Conservation (phyloP, 257 asterid genomes). For the Verbena officinalis region DNA sequence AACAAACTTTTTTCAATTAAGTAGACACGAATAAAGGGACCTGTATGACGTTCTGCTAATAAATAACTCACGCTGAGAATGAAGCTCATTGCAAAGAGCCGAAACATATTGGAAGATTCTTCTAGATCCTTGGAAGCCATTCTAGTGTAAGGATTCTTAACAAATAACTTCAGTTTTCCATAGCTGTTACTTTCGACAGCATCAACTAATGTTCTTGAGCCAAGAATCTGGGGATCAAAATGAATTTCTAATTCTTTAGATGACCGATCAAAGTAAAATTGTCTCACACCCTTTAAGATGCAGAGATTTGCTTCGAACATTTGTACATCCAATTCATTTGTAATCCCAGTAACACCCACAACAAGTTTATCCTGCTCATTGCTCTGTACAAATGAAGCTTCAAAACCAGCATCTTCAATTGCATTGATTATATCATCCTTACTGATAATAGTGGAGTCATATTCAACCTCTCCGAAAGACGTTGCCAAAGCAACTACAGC, state of each 20-base stretch:
- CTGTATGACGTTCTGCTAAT: conserved; percentile 14
- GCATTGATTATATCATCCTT: conserved; percentile 80
- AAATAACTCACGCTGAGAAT: conserved; percentile 78
- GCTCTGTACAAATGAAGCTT: conserved; percentile 92
- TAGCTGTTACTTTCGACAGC: conserved; percentile 67
- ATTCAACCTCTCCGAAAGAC: conserved; percentile 91
- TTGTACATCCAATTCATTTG: conserved; percentile 68
- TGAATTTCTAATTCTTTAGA: conserved; percentile 70
- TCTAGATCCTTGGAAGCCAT: conserved; percentile 85
- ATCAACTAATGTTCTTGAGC: conserved; percentile 82
- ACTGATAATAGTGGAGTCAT: conserved; percentile 65
- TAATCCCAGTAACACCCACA: conserved; percentile 66
- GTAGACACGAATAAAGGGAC: neutral
- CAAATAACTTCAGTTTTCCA: conserved; percentile 66
- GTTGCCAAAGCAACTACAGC: conserved; percentile 95
- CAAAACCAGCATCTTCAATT: conserved; percentile 98
- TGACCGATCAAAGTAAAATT: conserved; percentile 53
- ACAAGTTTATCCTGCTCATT: conserved; percentile 84
- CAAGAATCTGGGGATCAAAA: conserved; percentile 91
- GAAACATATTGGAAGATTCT: conserved; percentile 89
- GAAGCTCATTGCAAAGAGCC: conserved; percentile 81
- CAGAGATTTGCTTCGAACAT: conserved; percentile 70
- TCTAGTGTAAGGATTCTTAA: conserved; percentile 86
- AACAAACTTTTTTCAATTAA: conserved; percentile 3
- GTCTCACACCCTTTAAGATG: conserved; percentile 76